These are phyloP conservation scores for Tremellales sp. DNA, from an alignment of 1,284 basidiomycete genomes.

Conservation along the genomic window DNA sequence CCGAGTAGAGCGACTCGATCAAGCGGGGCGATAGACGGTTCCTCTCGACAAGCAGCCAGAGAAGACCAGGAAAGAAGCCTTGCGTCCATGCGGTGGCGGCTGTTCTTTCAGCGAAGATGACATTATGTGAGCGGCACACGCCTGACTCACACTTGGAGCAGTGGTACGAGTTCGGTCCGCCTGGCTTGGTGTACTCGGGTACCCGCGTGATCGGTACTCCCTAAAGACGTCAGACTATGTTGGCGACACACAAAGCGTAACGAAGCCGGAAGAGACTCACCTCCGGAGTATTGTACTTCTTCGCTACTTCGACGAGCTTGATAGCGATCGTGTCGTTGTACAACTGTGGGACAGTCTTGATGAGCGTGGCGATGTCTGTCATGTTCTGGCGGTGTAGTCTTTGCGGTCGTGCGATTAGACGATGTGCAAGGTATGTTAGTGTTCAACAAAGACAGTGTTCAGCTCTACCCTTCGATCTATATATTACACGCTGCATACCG, in stretches of 20 bases:
- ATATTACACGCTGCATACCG: neutral
- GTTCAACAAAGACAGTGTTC: neutral
- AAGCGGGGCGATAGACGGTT: slow-evolving; percentile 15
- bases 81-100: slow-evolving; percentile 33
- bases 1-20: slow-evolving; percentile 16
- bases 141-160: slow-evolving; percentile 31
- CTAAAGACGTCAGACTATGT: slow-evolving; percentile 8
- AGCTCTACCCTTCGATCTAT: neutral
- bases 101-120: slow-evolving; percentile 4
- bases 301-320: slow-evolving; percentile 18
- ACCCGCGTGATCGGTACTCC: slow-evolving; percentile 17
- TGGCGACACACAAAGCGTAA: neutral
- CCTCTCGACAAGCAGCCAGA: slow-evolving; percentile 37
- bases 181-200: slow-evolving; percentile 35
- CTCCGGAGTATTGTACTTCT: slow-evolving; percentile 19
- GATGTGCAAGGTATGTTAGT: too few relatives aligned
- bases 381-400: too few relatives aligned
- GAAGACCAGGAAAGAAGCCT: slow-evolving; percentile 38
- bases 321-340: slow-evolving; percentile 10
- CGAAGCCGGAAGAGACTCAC: slow-evolving; percentile 11
- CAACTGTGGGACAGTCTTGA: slow-evolving; percentile 3
- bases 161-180: slow-evolving; percentile 29
- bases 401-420: too few relatives aligned
- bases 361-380: neutral
- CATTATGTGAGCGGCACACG: slow-evolving; percentile 1